Evolutionary conservation across 345 rosid species (phyloP), one percentile per base, ranked within the genome.

Genomic region (Salix koriyanagi): DNA sequence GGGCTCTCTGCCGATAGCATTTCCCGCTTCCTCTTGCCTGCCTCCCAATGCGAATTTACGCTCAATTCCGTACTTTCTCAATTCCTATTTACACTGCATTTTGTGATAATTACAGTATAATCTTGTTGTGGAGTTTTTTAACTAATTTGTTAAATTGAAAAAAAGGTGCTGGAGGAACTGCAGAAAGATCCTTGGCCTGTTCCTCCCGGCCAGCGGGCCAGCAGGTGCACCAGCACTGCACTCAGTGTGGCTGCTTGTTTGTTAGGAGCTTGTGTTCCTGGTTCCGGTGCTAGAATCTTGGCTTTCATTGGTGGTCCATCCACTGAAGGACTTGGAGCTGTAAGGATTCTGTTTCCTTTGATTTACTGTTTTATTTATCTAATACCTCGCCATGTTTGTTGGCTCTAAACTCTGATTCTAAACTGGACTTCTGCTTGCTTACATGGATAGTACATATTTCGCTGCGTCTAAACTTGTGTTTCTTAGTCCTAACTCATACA

Each of bases 251-350:
- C 98, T 78, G 92, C 99, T 69, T 56, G 87, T 81, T 86, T 96
- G 81, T 85, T 93, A 81, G 92, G 99, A 79, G 96, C 94, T 73
- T 93, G 98, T 74, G 94, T 91, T 80, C 98, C 99, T 71, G 99
- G 99, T 70, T 91, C 89, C 69, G 96, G 94, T 79, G 99, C 98
- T 75, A 89, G 98, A 74, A 96, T 96, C 77, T 84, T 96, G 96
- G 96, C 99, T 52, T 91, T 92, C 81, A 48, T 93, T 39, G 98
- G 98, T n/a, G 99, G 99, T 67, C 99, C 98, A 71, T 87, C 98
- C 37, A 92, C 98, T 1, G 86, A 87, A 77, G 98, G 98, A 66
- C 90, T 87, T 78, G 97, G 94, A 69, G 91, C 96, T 84, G 99
- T 90, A 86, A 83, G 92, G 70, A 65, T 32, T 84, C 13, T 1